Evolutionary conservation across 129 eudicot species (phyloP).

Genomic region (Erigeron canadensis): DNA sequence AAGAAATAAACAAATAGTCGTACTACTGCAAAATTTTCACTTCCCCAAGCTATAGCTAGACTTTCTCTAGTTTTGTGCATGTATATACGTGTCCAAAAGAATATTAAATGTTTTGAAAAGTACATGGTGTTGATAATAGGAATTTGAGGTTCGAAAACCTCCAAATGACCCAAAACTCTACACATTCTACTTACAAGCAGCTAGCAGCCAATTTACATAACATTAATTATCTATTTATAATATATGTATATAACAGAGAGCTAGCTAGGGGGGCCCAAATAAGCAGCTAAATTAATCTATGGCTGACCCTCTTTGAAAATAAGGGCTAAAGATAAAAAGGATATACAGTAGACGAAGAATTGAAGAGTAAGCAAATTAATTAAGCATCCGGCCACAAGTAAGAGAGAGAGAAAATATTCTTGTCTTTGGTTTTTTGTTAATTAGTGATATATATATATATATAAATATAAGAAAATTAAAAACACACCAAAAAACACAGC

Average conservation of each 20-base stretch:
- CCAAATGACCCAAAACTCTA: conserved; percentile 68
- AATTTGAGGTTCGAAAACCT: conserved; percentile 60
- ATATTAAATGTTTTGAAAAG: conserved; percentile 28
- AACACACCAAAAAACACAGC: conserved; percentile 48
- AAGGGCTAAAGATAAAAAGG: conserved; percentile 45
- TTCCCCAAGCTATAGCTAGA: conserved; percentile 39
- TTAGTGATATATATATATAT: conserved; percentile 35
- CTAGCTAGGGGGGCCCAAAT: conserved; percentile 49
- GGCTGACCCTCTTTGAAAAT: conserved; percentile 78
- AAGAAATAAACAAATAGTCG: conserved; percentile 1
- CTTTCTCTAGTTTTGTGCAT: conserved; percentile 35
- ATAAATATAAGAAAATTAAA: too few relatives aligned
- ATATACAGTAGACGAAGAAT: conserved; percentile 47
- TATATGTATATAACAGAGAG: conserved; percentile 18
- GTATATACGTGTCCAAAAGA: conserved; percentile 30
- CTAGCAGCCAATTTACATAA: conserved; percentile 64
- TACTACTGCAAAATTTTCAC: conserved; percentile 3
- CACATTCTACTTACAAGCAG: conserved; percentile 85
- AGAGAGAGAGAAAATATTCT: conserved; percentile 44
- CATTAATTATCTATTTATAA: conserved; percentile 15
- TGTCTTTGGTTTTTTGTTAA: conserved; percentile 54
- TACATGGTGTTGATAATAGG: conserved; percentile 48
- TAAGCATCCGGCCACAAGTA: conserved; percentile 13
- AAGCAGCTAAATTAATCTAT: conserved; percentile 48
- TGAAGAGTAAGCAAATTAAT: conserved; percentile 28